Evolutionary conservation across 1,284 basidiomycete species (phyloP).

Genomic region (Boletus smithii): DNA sequence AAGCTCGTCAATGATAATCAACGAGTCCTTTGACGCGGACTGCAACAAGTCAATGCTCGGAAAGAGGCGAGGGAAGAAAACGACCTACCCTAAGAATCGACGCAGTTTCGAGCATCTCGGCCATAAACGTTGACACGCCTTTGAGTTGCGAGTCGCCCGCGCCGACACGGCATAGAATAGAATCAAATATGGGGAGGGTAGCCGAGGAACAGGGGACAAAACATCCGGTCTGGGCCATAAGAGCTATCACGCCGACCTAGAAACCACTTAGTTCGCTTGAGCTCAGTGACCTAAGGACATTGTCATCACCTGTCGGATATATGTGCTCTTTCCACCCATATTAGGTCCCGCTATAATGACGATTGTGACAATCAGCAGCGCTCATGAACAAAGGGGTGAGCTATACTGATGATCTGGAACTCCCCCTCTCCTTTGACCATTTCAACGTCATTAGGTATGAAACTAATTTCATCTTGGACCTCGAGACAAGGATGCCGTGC

Average conservation of each 20-base stretch:
- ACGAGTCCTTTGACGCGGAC: conserved; percentile 89
- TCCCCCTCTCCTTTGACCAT: conserved; percentile 87
- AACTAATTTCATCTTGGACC: conserved; percentile 92
- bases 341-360: conserved; percentile 76
- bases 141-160: conserved; percentile 97
- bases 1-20: conserved; percentile 98
- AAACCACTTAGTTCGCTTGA: conserved; percentile 7
- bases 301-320: conserved; percentile 71
- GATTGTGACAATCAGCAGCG: conserved; percentile 4
- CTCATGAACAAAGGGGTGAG: not conserved
- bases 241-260: conserved; percentile 86
- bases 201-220: conserved; percentile 94
- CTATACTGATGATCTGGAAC: conserved; percentile 82
- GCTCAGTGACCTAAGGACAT: not conserved
- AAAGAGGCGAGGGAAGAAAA: not conserved
- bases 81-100: conserved; percentile 82
- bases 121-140: conserved; percentile 99
- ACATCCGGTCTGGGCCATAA: conserved; percentile 94
- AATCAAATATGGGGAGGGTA: conserved; percentile 90
- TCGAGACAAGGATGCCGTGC: conserved; percentile 96
- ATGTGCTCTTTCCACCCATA: conserved; percentile 95
- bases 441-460: conserved; percentile 93
- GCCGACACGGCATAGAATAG: conserved; percentile 92
- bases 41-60: conserved; percentile 30
- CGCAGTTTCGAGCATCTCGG: conserved; percentile 98